Conservation (phyloP, 768 basidiomycete species). For the Cystofilobasidium macerans region DNA sequence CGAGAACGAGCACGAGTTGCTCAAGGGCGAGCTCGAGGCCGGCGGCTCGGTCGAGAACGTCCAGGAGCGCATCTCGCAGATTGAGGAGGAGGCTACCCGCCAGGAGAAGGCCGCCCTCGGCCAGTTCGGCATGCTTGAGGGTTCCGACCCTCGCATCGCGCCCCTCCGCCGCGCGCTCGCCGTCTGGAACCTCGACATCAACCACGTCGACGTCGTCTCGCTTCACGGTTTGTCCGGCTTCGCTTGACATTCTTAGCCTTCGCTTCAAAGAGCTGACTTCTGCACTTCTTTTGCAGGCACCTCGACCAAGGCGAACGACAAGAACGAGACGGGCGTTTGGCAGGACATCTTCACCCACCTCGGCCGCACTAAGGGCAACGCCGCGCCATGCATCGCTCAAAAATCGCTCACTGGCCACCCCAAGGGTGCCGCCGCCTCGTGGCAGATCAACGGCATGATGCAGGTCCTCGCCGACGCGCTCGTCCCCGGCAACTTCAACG, state of each 20-base stretch:
- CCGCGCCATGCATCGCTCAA: conserved; percentile 93
- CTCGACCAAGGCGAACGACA: conserved; percentile 58
- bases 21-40: conserved; percentile 62
- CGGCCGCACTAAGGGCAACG: conserved; percentile 82
- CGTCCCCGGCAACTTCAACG: conserved; percentile 90
- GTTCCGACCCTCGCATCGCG: conserved; percentile 68
- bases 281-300: conserved; percentile 30
- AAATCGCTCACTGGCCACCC: conserved; percentile 95
- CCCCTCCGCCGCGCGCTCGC: conserved; percentile 92
- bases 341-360: conserved; percentile 85
- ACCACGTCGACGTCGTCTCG: conserved; percentile 28
- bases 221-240: conserved; percentile 38
- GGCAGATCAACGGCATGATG: conserved; percentile 86
- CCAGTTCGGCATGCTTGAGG: conserved; percentile 91
- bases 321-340: conserved; percentile 96
- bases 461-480: conserved; percentile 76
- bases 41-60: conserved; percentile 47
- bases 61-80: conserved; percentile 61
- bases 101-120: conserved; percentile 91
- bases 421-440: conserved; percentile 97
- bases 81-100: conserved; percentile 77
- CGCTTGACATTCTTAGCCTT: neutral
- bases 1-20: conserved; percentile 68
- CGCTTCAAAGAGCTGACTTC: neutral
- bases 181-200: conserved; percentile 60